These are phyloP conservation scores for Wickerhamiella azymoides DNA, from an alignment of 805 yeast species.

Conservation along the genomic window DNA sequence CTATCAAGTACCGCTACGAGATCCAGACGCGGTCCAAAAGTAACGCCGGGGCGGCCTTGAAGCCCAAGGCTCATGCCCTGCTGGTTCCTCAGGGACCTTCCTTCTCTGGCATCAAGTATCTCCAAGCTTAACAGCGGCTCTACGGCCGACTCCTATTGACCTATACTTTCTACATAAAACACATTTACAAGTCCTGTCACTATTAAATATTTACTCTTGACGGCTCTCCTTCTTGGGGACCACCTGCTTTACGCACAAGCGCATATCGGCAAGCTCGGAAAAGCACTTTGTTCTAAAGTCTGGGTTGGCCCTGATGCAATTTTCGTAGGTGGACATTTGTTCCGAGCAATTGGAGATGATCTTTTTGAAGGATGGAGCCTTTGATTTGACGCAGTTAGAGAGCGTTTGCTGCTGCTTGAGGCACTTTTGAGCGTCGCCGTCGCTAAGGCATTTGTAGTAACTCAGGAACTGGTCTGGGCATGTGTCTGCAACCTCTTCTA, in stretches of 20 bases:
- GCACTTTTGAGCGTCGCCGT: slow-evolving; percentile 40
- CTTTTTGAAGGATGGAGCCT: slow-evolving; percentile 58
- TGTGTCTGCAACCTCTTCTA: slow-evolving; percentile 61
- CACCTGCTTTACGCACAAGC: slow-evolving; percentile 43
- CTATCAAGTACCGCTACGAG: too few relatives aligned
- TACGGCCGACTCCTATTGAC: too few relatives aligned
- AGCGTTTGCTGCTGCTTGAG: slow-evolving; percentile 40
- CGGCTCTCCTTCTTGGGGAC: not conserved
- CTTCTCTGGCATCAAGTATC: too few relatives aligned
- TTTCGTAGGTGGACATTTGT: slow-evolving; percentile 48
- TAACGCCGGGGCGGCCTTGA: too few relatives aligned
- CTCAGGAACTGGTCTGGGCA: slow-evolving; percentile 63
- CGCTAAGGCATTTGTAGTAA: slow-evolving; percentile 59
- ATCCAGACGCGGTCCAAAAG: too few relatives aligned
- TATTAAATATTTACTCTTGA: not conserved
- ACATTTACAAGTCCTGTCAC: not conserved
- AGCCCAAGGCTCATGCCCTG: too few relatives aligned
- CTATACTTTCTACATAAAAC: too few relatives aligned
- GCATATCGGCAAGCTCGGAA: slow-evolving; percentile 37
- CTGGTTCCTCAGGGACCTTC: too few relatives aligned
- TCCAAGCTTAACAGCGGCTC: too few relatives aligned
- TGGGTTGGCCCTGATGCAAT: slow-evolving; percentile 40
- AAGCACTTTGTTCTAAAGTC: slow-evolving; percentile 39
- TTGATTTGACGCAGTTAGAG: slow-evolving; percentile 45
- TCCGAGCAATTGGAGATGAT: slow-evolving; percentile 50